A percentile compares a stretch with the other conserved stretches of the same genome.
Conservation (phyloP, 2,329 filamentous ascomycete species). For the Pestalotiopsis fici region DNA sequence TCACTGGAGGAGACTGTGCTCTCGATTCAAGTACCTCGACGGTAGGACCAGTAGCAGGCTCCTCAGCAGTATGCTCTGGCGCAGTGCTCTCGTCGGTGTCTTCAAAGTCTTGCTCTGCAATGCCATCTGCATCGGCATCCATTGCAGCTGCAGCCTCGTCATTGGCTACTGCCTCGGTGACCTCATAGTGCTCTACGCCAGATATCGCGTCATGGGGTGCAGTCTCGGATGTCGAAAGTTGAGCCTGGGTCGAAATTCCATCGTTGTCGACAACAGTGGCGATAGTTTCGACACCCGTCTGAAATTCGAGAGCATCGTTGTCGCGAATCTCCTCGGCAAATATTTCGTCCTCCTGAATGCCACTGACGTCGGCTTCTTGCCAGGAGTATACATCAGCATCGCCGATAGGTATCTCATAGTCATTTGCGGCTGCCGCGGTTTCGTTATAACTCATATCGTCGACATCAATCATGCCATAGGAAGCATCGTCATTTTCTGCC, state of each 20-base stretch:
- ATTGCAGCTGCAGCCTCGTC: background rate
- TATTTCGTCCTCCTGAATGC: background rate
- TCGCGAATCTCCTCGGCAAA: background rate
- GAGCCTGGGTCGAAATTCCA: background rate
- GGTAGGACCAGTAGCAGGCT: background rate
- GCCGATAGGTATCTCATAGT: constrained; percentile 32
- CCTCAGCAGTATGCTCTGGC: background rate
- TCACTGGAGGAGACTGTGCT: background rate
- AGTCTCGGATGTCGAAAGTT: background rate
- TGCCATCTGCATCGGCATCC: background rate
- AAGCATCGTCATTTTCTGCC: constrained; percentile 32
- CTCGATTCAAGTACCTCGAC: background rate
- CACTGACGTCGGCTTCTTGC: constrained; percentile 17
- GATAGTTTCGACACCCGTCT: background rate
- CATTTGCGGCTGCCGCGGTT: constrained; percentile 20
- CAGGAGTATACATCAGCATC: constrained; percentile 25
- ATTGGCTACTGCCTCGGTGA: background rate
- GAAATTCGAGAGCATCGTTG: background rate
- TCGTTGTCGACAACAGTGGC: background rate
- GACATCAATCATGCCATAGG: constrained; percentile 33
- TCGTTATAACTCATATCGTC: constrained; percentile 27
- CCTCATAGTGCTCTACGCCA: background rate
- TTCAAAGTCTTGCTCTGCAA: background rate
- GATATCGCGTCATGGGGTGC: background rate
- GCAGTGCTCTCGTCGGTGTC: too few relatives aligned